These are phyloP conservation scores for Styphnolobium japonicum DNA, from an alignment of 306 rosid species.

Conservation along the genomic window DNA sequence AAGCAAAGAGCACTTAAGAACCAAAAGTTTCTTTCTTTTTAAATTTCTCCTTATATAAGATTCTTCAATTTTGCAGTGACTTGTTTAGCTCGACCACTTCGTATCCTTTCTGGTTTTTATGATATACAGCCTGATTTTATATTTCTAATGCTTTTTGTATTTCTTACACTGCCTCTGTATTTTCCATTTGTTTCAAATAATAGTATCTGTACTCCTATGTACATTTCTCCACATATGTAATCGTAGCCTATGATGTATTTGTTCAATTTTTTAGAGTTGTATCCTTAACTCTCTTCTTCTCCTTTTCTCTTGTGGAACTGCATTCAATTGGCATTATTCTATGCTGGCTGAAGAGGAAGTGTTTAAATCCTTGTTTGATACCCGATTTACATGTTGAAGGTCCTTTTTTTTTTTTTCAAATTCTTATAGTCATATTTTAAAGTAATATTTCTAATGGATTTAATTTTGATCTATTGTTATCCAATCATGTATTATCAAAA, in stretches of 20 bases:
- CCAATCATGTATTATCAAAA: too few relatives aligned
- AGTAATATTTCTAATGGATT: background rate
- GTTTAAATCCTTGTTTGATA: too few relatives aligned
- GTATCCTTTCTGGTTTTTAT: background rate
- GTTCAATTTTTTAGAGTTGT: background rate
- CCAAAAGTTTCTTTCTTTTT: background rate
- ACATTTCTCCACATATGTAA: background rate
- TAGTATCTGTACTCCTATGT: too few relatives aligned
- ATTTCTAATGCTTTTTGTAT: background rate
- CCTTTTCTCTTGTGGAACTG: background rate
- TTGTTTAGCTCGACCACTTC: background rate
- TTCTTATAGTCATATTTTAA: background rate
- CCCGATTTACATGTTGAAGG: background rate
- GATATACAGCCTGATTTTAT: background rate
- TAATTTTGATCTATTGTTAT: too few relatives aligned
- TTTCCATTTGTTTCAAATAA: background rate
- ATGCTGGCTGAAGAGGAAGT: background rate
- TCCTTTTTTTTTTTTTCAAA: too few relatives aligned
- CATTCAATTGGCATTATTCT: background rate
- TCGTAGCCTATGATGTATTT: background rate
- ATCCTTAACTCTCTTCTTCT: background rate
- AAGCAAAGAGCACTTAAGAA: background rate
- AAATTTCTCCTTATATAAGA: background rate
- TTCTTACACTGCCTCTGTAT: background rate
- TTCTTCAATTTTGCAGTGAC: background rate